phyloP scores from a whole-genome alignment of 2,329 filamentous ascomycete species.

The Exserohilum rostratum region DNA sequence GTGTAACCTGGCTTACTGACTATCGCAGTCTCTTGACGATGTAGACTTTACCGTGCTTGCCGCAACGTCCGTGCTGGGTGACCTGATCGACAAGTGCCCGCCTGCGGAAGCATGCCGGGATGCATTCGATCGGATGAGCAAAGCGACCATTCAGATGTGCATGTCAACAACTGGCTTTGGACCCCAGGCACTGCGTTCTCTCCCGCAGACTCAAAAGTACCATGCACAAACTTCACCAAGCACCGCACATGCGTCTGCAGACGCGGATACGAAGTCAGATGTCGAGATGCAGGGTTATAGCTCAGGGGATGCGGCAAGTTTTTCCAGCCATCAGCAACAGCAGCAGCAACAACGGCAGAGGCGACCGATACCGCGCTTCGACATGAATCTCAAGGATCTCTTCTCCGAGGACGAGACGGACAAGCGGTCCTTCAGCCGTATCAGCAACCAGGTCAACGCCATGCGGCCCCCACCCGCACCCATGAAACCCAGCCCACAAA shows the following conservation, averaged over 20 bases:
- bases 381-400: conserved; percentile 53
- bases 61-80: conserved; percentile 88
- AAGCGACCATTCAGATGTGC: conserved; percentile 94
- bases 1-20: conserved; percentile 11
- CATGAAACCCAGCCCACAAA: conserved; percentile 32
- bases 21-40: conserved; percentile 76
- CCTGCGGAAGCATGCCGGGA: conserved; percentile 94
- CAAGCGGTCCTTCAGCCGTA: conserved; percentile 46
- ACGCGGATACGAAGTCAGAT: conserved; percentile 43
- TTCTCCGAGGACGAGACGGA: conserved; percentile 50
- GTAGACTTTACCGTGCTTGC: conserved; percentile 97
- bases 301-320: conserved; percentile 19
- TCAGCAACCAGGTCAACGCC: conserved; percentile 44
- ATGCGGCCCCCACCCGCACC: conserved; percentile 41
- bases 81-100: conserved; percentile 92
- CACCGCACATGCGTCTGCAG: conserved; percentile 34
- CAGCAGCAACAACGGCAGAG: conserved; percentile 26
- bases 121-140: conserved; percentile 92
- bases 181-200: conserved; percentile 40
- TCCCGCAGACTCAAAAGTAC: conserved; percentile 26
- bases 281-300: conserved; percentile 41
- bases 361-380: conserved; percentile 61
- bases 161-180: conserved; percentile 86
- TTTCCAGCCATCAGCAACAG: conserved; percentile 22
- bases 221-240: conserved; percentile 29